Percentiles rank a stretch among this genome's conserved stretches.
These are phyloP conservation scores for Diutina pseudorugosa DNA, from an alignment of 1,139 yeast genomes.

Conservation along the genomic window DNA sequence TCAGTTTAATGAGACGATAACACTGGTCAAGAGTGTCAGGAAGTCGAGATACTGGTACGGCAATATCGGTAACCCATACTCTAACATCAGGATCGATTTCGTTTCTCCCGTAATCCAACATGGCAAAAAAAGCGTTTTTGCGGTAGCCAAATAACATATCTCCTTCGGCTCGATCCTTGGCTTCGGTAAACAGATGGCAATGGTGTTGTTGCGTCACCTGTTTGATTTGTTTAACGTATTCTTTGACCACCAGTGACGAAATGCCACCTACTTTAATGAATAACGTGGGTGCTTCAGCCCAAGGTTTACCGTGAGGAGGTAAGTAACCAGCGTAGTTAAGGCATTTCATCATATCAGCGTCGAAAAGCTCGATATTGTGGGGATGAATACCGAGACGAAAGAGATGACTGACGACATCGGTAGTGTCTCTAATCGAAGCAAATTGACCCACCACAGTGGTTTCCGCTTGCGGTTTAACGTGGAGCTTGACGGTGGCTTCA, in stretches of 20 bases:
- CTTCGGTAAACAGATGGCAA: slow-evolving; percentile 43
- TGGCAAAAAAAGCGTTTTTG: slow-evolving; percentile 80
- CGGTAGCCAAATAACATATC: slow-evolving; percentile 78
- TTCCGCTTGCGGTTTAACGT: slow-evolving; percentile 40
- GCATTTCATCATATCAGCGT: slow-evolving; percentile 51
- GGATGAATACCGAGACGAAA: slow-evolving; percentile 41
- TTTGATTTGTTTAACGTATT: slow-evolving; percentile 45
- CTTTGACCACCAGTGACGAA: slow-evolving; percentile 37
- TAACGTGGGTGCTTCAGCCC: slow-evolving; percentile 61
- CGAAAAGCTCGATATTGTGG: slow-evolving; percentile 56
- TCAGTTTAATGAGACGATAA: slow-evolving; percentile 30
- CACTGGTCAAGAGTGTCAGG: slow-evolving; percentile 37
- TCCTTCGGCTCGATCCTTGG: slow-evolving; percentile 53
- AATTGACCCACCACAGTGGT: slow-evolving; percentile 51
- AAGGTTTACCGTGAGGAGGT: slow-evolving; percentile 28
- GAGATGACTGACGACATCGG: slow-evolving; percentile 41
- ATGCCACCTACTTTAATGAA: slow-evolving; percentile 55
- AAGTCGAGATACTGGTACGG: slow-evolving; percentile 44
- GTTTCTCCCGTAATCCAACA: slow-evolving; percentile 49
- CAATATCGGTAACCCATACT: slow-evolving; percentile 76
- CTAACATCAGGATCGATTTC: slow-evolving; percentile 44
- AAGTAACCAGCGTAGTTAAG: slow-evolving; percentile 42
- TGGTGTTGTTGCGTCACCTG: slow-evolving; percentile 41
- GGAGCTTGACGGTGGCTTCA: slow-evolving; percentile 29
- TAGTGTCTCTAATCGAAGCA: slow-evolving; percentile 40